Conservation (phyloP, 768 basidiomycete species). For the Auricularia cornea region DNA sequence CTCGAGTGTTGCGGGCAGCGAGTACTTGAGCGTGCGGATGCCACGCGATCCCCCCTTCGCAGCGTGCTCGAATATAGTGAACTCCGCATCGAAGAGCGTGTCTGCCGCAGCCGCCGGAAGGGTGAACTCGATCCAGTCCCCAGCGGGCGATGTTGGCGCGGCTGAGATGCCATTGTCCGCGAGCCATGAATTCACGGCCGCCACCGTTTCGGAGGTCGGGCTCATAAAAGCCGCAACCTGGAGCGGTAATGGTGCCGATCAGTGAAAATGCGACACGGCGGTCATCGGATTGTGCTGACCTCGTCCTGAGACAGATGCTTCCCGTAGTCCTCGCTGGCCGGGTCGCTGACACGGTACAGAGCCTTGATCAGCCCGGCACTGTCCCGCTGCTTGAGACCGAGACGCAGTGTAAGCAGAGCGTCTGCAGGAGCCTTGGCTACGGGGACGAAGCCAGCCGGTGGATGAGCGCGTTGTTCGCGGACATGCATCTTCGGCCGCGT, state of each 20-base stretch:
- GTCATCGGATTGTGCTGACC: not conserved
- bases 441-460: not conserved
- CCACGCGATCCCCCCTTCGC: conserved; percentile 13
- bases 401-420: not conserved
- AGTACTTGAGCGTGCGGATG: conserved; percentile 20
- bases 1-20: conserved; percentile 10
- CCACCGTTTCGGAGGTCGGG: conserved; percentile 16
- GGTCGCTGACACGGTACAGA: not conserved
- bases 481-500: not conserved
- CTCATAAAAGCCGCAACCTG: conserved; percentile 20
- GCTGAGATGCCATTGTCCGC: conserved; percentile 16
- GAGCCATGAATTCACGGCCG: conserved; percentile 19
- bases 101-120: conserved; percentile 21
- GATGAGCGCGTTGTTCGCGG: not conserved
- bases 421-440: not conserved
- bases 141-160: conserved; percentile 15
- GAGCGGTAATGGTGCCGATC: not conserved
- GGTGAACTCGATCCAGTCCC: conserved; percentile 23
- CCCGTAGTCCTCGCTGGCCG: not conserved
- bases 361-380: not conserved
- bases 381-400: not conserved
- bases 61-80: conserved; percentile 16
- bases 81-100: conserved; percentile 21
- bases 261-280: not conserved
- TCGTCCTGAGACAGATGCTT: not conserved